These are phyloP conservation scores for Hymenoscyphus infarciens DNA, from an alignment of 2,329 filamentous ascomycete species.

Conservation along the genomic window DNA sequence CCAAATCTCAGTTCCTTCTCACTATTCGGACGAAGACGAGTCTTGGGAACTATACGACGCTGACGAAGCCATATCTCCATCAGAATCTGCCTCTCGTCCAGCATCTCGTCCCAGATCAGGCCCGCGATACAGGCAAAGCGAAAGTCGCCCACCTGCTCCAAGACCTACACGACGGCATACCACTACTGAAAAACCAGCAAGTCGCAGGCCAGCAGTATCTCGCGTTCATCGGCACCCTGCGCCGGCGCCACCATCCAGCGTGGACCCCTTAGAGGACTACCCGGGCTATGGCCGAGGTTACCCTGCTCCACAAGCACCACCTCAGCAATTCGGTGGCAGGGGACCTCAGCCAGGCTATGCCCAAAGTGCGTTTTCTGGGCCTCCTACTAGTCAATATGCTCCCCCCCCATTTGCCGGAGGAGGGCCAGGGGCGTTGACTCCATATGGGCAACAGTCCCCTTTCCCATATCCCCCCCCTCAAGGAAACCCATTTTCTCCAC, in stretches of 20 bases:
- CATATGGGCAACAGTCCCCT: conserved; percentile 27
- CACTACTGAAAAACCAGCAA: conserved; percentile 36
- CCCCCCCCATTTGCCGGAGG: conserved; percentile 29
- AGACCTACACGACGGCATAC: conserved; percentile 38
- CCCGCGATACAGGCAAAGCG: conserved; percentile 26
- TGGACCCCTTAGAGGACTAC: conserved; percentile 64
- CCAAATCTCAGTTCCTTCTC: conserved; percentile 24
- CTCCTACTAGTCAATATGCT: conserved; percentile 22
- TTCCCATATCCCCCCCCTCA: conserved; percentile 25
- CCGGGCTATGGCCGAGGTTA: conserved; percentile 43
- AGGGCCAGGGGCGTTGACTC: conserved; percentile 32
- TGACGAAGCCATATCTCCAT: conserved; percentile 50
- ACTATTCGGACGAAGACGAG: conserved; percentile 19
- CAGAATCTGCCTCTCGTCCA: conserved; percentile 53
- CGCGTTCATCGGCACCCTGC: conserved; percentile 42
- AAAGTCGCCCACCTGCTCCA: conserved; percentile 37
- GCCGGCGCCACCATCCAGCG: conserved; percentile 55
- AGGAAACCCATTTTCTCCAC: conserved; percentile 33
- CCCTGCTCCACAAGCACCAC: conserved; percentile 35
- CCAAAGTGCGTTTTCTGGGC: conserved; percentile 30
- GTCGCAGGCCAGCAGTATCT: conserved; percentile 37
- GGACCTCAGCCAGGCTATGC: conserved; percentile 31
- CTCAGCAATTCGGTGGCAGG: conserved; percentile 28
- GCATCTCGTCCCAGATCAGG: conserved; percentile 40
- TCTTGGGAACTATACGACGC: conserved; percentile 38